Evolutionary conservation across 1,284 basidiomycete genomes (phyloP), one percentile per base, ranked within the genome.

Genomic region (Ustilago loliicola): DNA sequence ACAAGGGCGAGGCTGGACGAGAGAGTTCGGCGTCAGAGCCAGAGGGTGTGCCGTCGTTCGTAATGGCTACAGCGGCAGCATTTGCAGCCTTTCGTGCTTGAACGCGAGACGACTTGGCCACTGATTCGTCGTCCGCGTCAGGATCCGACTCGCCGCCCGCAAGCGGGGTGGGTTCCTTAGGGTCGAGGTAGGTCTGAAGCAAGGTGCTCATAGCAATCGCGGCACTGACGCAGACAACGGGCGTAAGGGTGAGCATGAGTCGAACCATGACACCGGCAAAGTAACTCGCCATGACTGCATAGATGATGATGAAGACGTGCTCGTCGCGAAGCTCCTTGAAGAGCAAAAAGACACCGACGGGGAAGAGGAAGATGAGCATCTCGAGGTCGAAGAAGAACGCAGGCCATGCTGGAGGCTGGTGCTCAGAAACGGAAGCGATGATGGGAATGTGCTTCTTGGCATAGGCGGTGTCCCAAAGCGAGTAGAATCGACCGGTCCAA

Each of bases 181-280:
- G 90, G 82, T 90, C 95, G 83, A 98, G 90, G 87, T 96, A 99
- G 0, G 92, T 93, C 80, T 98, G 94, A 68, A 98, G 89, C 21
- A 99, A 89, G 17, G 92, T 91, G 17, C 95, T 96, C 74, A 98
- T 88, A 0, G 96, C 94, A 52, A 99, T 92, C 7, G 97, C 97
- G 7, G 95, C 91, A 38, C 93, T 87, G 64, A 99, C 94, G 86
- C 95, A 97, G 50, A 96, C 94, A 63, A 94, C 92, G 0, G 95
- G 95, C 0, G 95, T 96, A 50, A 96, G 90, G 4, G 95, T 93
- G 66, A 96, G 89, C 93, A 97, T 97, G 65, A 96, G 85, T 75
- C 96, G 94, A 70, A 99, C 96, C 96, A 99, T 99, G 87, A 99
- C 97, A 63, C 96, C 96, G 11, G 97, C 96, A 87, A 99, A 99